Evolutionary conservation across 495 filamentous ascomycete genomes (phyloP).

Genomic region (Hyaloscypha bicolor): DNA sequence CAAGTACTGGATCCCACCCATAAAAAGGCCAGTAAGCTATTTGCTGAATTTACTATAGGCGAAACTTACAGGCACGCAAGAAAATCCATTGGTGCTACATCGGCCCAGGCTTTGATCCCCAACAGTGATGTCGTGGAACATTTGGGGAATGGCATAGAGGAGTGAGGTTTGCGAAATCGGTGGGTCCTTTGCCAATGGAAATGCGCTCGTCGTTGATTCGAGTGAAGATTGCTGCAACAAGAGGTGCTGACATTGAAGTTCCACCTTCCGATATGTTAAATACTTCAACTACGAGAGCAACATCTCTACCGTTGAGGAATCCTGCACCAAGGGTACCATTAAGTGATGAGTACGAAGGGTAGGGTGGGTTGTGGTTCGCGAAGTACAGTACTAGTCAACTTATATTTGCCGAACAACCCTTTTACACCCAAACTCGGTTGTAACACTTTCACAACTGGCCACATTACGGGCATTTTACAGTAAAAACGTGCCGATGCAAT

Average conservation of each 20-base stretch:
- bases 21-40: no score
- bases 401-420: not conserved
- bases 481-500: no score
- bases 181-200: not conserved
- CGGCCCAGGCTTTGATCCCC: not conserved
- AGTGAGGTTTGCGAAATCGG: not conserved
- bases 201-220: not conserved
- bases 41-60: no score
- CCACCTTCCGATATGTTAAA: constrained; percentile 48
- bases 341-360: constrained; percentile 32
- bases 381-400: constrained; percentile 42
- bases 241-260: constrained; percentile 46
- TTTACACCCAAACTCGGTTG: no score
- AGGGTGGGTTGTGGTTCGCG: constrained; percentile 40
- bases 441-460: no score
- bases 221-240: constrained; percentile 12
- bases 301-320: no score
- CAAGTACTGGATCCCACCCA: no score
- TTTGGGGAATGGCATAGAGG: not conserved
- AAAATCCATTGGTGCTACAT: constrained; percentile 3
- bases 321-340: constrained; percentile 36
- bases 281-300: constrained; percentile 50
- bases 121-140: not conserved
- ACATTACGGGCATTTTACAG: no score
- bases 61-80: not conserved